Evolutionary conservation across 2,329 filamentous ascomycete species (phyloP), one percentile per base, ranked within the genome.

Genomic region (Aaosphaeria pasadenensis): DNA sequence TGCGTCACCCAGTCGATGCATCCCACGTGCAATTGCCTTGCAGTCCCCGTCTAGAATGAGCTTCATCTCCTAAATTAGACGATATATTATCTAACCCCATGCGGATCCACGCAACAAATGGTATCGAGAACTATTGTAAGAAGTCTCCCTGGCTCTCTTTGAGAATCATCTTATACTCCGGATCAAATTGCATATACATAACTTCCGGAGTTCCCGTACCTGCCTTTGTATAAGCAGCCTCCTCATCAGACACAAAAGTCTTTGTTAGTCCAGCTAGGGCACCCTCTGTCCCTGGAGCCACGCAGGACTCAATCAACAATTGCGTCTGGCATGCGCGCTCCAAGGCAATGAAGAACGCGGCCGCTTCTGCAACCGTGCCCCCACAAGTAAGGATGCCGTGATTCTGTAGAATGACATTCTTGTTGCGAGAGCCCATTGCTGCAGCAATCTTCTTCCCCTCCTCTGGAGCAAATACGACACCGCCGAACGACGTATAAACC

Each of bases 351-450:
- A 74, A 76, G 63, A 71, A 74, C 51, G 72, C 73, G 9, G 69
- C 64, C 11, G 70, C 64, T 58, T 71, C 73, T 48, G 73, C 73
- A 24, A 76, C 64, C 2, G 68, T 70, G 32, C 60, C 44, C 2
- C 71, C 73, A 11, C 69, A 67, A 5, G 73, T 78, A 42, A 79
- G 53, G 11, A 78, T 53, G 4, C 76, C 73, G 52, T 76, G 73
- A 50, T 75, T 75, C 50, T 71, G 66, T 46, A 76, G 48, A 45
- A 76, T 48, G n/a, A 69, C 64, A 11, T 66, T 70, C 56, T 74
- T 75, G 54, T 69, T 69, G 5, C 7, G 24, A 42, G 68, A 54
- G 0, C 72, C 71, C 5, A 76, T 52, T 39, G 62, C 63, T 9
- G 57, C 54, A 1, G 74, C 74, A 48, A 79, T 75, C 17, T 69